These are phyloP conservation scores for Ceratocystiopsis sp. DNA, from an alignment of 2,329 filamentous ascomycete species.

Conservation along the genomic window DNA sequence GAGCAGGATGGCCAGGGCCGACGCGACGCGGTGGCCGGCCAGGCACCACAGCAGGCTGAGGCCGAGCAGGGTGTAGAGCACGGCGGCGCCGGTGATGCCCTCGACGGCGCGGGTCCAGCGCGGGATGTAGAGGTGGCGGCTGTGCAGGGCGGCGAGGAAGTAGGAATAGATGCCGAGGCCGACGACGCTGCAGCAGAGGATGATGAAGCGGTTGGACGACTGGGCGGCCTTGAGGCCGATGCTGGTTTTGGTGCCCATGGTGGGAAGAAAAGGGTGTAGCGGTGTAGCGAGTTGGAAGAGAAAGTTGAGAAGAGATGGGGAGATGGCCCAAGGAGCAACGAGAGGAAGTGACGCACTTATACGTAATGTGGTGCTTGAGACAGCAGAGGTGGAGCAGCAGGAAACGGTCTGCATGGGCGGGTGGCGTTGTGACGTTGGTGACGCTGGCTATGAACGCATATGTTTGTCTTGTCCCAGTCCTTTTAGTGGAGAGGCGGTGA, in stretches of 20 bases:
- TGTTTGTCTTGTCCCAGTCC: too few species aligned
- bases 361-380: too few species aligned
- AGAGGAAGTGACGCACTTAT: too few species aligned
- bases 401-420: too few species aligned
- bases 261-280: constrained; percentile 9
- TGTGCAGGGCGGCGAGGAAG: constrained; percentile 58
- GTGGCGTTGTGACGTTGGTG: too few species aligned
- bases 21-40: constrained; percentile 57
- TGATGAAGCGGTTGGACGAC: constrained; percentile 54
- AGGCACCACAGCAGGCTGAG: constrained; percentile 63
- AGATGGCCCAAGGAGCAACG: too few species aligned
- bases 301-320: too few species aligned
- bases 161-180: constrained; percentile 70
- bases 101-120: constrained; percentile 55
- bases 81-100: constrained; percentile 58
- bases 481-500: too few species aligned
- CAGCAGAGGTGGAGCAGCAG: too few species aligned
- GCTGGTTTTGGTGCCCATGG: constrained; percentile 40
- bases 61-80: constrained; percentile 58
- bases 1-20: constrained; percentile 54
- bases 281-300: too few species aligned
- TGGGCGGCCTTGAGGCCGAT: constrained; percentile 50
- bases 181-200: constrained; percentile 55
- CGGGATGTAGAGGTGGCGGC: constrained; percentile 45
- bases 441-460: too few species aligned